A percentile compares a stretch with the other conserved stretches of the same genome.
Evolutionary conservation across 306 rosid species (phyloP).

Genomic region (Fagus sylvatica): DNA sequence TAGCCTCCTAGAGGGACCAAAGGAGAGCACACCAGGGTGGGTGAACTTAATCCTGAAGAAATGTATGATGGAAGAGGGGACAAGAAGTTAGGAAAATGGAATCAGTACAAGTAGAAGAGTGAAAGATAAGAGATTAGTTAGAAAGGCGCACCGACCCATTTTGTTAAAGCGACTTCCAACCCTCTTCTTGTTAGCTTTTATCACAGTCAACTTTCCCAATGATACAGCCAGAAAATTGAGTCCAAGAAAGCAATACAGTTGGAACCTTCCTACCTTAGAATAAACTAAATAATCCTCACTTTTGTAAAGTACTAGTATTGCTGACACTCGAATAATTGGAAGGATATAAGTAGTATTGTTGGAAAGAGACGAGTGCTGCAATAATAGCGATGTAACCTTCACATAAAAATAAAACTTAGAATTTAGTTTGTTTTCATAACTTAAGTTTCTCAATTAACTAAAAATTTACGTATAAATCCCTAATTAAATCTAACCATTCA

Average conservation of each 20-base stretch:
- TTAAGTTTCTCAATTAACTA: too few species aligned
- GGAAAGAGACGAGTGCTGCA: too few species aligned
- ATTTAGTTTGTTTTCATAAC: too few species aligned
- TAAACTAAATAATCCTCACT: background rate
- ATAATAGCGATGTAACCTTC: too few species aligned
- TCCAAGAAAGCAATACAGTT: too few species aligned
- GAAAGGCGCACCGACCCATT: constrained; percentile 28
- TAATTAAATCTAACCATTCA: too few species aligned
- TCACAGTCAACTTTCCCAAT: constrained; percentile 6
- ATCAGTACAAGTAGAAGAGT: constrained; percentile 4
- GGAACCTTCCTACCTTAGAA: constrained; percentile 10
- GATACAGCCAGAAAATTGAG: background rate
- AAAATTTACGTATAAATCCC: too few species aligned
- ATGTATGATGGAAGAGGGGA: background rate
- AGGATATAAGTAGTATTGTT: too few species aligned
- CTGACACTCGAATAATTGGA: too few species aligned
- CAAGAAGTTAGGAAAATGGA: constrained; percentile 25
- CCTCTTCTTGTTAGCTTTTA: background rate
- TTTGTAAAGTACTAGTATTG: too few species aligned
- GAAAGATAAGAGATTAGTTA: background rate
- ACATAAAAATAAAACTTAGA: too few species aligned
- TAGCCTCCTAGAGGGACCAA: too few species aligned
- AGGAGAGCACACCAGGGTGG: background rate
- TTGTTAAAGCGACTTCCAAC: background rate
- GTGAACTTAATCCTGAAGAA: background rate